Percentiles rank a stretch among this genome's conserved stretches.
Evolutionary conservation across 1,284 basidiomycete species (phyloP).

Genomic region (Pseudozyma sp.): DNA sequence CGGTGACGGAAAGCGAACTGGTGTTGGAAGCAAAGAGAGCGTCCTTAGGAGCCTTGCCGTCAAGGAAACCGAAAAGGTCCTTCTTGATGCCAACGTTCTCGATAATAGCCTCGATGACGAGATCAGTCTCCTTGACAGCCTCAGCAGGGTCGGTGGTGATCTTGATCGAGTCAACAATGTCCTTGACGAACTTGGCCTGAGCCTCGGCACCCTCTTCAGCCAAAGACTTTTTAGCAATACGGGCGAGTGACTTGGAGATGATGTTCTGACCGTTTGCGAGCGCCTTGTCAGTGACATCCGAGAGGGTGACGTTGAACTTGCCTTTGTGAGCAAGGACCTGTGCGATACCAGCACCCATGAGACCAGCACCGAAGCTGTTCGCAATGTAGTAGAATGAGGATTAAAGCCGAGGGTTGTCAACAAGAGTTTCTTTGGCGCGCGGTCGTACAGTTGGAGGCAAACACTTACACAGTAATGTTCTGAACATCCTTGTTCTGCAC

Average conservation of each 20-base stretch:
- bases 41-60: slow-evolving; percentile 71
- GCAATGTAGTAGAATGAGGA: background rate
- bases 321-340: slow-evolving; percentile 68
- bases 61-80: slow-evolving; percentile 73
- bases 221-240: slow-evolving; percentile 72
- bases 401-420: background rate
- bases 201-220: slow-evolving; percentile 71
- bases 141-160: slow-evolving; percentile 72
- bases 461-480: slow-evolving; percentile 67
- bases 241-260: slow-evolving; percentile 73
- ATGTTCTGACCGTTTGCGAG: slow-evolving; percentile 72
- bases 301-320: slow-evolving; percentile 69
- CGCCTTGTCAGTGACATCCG: slow-evolving; percentile 70
- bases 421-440: background rate
- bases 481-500: slow-evolving; percentile 63
- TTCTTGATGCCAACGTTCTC: slow-evolving; percentile 74
- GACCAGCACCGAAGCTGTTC: slow-evolving; percentile 65
- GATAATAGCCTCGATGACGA: slow-evolving; percentile 75
- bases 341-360: slow-evolving; percentile 68
- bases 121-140: slow-evolving; percentile 72
- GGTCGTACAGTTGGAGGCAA: background rate
- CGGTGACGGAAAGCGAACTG: slow-evolving; percentile 72
- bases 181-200: slow-evolving; percentile 68
- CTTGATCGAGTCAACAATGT: slow-evolving; percentile 71
- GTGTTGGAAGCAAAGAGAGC: slow-evolving; percentile 75